phyloP scores from a whole-genome alignment of 345 rosid species.

The Microcos paniculata region DNA sequence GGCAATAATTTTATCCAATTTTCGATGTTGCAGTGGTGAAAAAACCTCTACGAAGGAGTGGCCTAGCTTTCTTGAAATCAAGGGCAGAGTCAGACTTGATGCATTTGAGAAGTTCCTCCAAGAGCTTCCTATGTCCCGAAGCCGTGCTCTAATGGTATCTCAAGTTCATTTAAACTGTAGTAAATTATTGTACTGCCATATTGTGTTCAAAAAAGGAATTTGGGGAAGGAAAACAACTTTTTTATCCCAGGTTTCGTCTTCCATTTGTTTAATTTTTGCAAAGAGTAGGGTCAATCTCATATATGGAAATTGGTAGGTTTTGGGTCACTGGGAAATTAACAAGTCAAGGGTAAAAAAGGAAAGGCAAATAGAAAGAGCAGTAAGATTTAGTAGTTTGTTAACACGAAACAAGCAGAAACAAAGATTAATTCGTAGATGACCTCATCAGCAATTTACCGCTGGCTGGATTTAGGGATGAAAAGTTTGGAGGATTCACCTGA shows the following conservation, averaged over 20 bases:
- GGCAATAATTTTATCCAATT: conserved; percentile 1
- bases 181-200: conserved; percentile 30
- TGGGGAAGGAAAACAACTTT: conserved; percentile 7
- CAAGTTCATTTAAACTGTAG: conserved; percentile 44
- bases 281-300: conserved; percentile 5
- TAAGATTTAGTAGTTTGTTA: not conserved
- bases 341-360: not conserved
- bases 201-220: conserved; percentile 7
- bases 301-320: not conserved
- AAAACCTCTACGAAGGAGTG: conserved; percentile 61
- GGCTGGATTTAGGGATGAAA: not conserved
- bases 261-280: conserved; percentile 12
- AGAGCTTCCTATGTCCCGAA: conserved; percentile 89
- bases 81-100: conserved; percentile 89
- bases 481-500: not conserved
- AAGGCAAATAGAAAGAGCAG: not conserved
- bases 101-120: conserved; percentile 95
- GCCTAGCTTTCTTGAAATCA: conserved; percentile 70
- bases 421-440: not conserved
- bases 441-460: not conserved
- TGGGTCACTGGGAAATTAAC: not conserved
- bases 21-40: conserved; percentile 70
- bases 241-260: conserved; percentile 2
- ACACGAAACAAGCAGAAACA: conserved; percentile 1
- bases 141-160: conserved; percentile 92